These are phyloP conservation scores for Tuctoria greenei DNA, from an alignment of 176 grass and related monocot species.

Conservation along the genomic window DNA sequence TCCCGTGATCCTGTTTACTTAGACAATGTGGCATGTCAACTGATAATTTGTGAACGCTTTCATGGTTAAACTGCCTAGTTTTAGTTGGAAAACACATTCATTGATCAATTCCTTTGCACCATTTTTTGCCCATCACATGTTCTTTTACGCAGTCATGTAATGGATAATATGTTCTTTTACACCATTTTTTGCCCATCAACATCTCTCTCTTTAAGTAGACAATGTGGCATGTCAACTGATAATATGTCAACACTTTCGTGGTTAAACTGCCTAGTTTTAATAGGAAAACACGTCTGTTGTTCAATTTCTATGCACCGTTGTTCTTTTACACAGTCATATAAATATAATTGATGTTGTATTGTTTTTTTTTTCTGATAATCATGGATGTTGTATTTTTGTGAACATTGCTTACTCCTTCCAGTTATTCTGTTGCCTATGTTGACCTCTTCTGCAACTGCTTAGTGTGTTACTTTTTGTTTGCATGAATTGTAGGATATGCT, in stretches of 20 bases:
- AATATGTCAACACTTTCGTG: no score
- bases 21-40: background rate
- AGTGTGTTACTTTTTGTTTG: constrained; percentile 26
- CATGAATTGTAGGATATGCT: constrained; percentile 70
- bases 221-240: no score
- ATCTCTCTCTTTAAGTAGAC: no score
- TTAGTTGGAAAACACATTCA: background rate
- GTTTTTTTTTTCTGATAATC: no score
- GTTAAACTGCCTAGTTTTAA: no score
- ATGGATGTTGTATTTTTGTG: background rate
- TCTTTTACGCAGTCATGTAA: background rate
- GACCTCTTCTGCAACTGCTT: constrained; percentile 10
- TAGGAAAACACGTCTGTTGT: no score
- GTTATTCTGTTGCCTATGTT: background rate
- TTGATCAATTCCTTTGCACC: background rate
- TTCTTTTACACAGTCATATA: no score
- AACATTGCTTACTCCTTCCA: background rate
- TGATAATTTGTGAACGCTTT: background rate
- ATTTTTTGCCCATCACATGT: background rate
- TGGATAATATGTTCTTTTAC: no score
- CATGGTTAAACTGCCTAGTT: no score
- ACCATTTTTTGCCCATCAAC: no score
- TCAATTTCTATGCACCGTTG: no score
- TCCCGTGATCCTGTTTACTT: background rate
- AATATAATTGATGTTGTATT: no score